A percentile compares a stretch with the other conserved stretches of the same genome.
These are phyloP conservation scores for Epichloe festucae DNA, from an alignment of 2,329 filamentous ascomycete genomes.

Conservation along the genomic window DNA sequence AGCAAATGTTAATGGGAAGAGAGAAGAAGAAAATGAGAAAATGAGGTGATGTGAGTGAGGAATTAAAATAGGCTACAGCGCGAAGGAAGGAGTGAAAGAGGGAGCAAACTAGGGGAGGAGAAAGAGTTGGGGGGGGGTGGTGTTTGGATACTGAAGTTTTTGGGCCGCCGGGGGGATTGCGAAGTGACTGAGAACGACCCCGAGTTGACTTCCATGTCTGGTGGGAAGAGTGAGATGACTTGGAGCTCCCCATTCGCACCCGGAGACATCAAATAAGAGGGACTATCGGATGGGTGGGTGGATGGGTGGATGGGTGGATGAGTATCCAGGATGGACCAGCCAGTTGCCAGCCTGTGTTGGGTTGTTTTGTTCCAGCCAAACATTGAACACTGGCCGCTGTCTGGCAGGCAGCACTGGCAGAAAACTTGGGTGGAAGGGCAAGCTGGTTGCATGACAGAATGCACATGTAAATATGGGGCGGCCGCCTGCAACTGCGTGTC, in stretches of 20 bases:
- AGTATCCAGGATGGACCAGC: too few species aligned
- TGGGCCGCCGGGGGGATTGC: neutral
- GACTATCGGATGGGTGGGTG: too few species aligned
- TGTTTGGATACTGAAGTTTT: conserved; percentile 7
- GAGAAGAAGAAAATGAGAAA: conserved; percentile 16
- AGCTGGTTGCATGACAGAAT: neutral
- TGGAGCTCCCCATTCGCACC: too few species aligned
- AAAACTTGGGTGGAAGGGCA: too few species aligned
- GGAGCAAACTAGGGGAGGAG: conserved; percentile 10
- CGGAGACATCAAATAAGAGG: too few species aligned
- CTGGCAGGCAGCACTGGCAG: too few species aligned
- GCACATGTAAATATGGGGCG: neutral
- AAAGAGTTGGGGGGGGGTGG: conserved; percentile 7
- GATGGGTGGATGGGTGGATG: too few species aligned
- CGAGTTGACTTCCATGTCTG: too few species aligned
- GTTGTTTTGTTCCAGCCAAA: too few species aligned
- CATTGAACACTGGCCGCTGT: neutral
- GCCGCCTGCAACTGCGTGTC: neutral
- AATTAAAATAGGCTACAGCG: conserved; percentile 10
- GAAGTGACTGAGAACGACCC: too few species aligned
- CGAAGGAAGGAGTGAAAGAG: conserved; percentile 16
- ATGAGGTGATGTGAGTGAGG: conserved; percentile 11
- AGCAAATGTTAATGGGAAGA: conserved; percentile 15
- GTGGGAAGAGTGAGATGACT: too few species aligned
- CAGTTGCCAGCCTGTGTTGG: too few species aligned